Base-by-base conservation (phyloP, 345 rosid genomes). In the Aquilaria sinensis region DNA sequence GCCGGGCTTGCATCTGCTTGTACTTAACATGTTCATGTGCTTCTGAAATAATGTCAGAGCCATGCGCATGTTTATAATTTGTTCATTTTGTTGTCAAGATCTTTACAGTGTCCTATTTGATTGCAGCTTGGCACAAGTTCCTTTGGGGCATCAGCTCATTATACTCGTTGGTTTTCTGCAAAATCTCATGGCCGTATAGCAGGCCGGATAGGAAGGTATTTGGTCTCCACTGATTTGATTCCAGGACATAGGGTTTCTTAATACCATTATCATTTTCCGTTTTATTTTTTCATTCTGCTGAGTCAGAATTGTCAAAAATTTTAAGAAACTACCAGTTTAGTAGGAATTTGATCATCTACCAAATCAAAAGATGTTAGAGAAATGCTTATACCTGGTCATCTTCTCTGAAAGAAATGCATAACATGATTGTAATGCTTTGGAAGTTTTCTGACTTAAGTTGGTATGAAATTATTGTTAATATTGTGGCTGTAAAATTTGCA, bases 171-270 rank as follows among this genome's bases (percentile, higher is more conserved):
- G 57, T 82, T 91, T 66, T 95, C 98, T 23, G 67, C 89, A 47
- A 89, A 85, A 60, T 91, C 96, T 53, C 98, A 89, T 71, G 92
- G 94, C 54, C 93, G 90, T 63, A 67, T 95, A 67, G 85, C 72
- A 13, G 98, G 92, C 59, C 85, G 75, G 75, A 50, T 87, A 52
- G 96, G 96, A 67, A 88, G 96, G 99, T 94, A 80, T 53, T 54
- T 41, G 59, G 47, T 15, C 12, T 31, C 51, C 66, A 74, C 48
- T 53, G 55, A 60, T 41, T 54, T 15, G 69, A 10, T 62, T 51
- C 47, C 12, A 51, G 30, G 65, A 23, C 9, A 59, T 52, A n/a
- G 32, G 50, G 31, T 48, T 62, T 63, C 32, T 47, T 45, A 12
- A 62, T 59, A 5, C 30, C 29, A 51, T 49, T 61, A 31, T 47